Percentiles rank a stretch among this genome's conserved stretches.
Conservation (phyloP, 1,139 yeast genomes). For the Yamadazyma songkhlaensis region DNA sequence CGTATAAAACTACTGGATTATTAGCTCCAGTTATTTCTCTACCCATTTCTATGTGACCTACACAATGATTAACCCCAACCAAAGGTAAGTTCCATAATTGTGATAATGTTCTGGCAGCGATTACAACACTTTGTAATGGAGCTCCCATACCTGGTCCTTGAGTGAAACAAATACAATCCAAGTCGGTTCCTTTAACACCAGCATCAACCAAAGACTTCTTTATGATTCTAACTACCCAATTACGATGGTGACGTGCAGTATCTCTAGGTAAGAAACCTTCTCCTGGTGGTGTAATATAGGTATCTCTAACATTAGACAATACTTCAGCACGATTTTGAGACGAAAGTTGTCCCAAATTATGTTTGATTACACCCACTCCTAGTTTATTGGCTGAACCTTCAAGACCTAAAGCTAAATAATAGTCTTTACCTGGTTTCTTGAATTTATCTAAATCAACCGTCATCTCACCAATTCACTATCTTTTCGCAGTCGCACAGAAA, state of each 20-base stretch:
- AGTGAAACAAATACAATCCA: constrained; percentile 92
- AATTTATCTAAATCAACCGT: constrained; percentile 38
- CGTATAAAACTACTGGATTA: constrained; percentile 94
- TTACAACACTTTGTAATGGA: constrained; percentile 87
- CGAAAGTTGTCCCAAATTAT: constrained; percentile 52
- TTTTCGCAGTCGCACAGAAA: no score
- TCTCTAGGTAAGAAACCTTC: constrained; percentile 96
- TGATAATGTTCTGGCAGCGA: constrained; percentile 86
- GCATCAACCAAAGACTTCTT: constrained; percentile 67
- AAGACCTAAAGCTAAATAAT: constrained; percentile 77
- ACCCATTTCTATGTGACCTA: constrained; percentile 99
- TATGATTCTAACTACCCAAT: constrained; percentile 88
- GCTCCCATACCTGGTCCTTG: constrained; percentile 99
- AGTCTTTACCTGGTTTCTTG: constrained; percentile 41
- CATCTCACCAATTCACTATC: constrained; percentile 1
- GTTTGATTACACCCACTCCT: constrained; percentile 90
- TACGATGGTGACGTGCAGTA: constrained; percentile 93
- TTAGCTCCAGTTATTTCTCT: constrained; percentile 94
- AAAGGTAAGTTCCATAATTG: constrained; percentile 81
- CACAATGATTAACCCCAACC: constrained; percentile 94
- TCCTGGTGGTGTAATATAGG: constrained; percentile 95
- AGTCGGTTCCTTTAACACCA: constrained; percentile 49
- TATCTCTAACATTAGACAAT: constrained; percentile 85
- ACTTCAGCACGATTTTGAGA: constrained; percentile 65
- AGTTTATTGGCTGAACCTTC: constrained; percentile 97